Evolutionary conservation across 768 basidiomycete genomes (phyloP), one percentile per base, ranked within the genome.

Genomic region (Tylopilus vinaceipallidus): DNA sequence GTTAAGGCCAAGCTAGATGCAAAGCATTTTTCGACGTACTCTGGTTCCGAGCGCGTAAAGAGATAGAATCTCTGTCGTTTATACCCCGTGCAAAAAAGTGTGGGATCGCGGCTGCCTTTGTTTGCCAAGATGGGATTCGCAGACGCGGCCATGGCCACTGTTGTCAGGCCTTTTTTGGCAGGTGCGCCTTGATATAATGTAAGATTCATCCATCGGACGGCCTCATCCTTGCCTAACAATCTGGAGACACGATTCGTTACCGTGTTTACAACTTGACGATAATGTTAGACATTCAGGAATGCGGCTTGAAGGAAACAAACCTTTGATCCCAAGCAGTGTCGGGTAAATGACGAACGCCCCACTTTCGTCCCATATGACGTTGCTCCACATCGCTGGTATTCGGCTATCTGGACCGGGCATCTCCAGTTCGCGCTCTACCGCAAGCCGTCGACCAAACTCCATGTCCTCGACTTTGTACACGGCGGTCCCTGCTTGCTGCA

Each of bases 371-470:
- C 95, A 99, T n/a, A 93, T 79, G 1, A 84, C 90, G 63, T 91
- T 95, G 23, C 83, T 89, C 77, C 88, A 93, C 59, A 83, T 80
- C 20, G 84, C 89, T 45, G 83, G 86, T 49, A 80, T 73, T 45
- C 73, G 75, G 24, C 85, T 86, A 62, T 90, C 88, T 4, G 83
- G 82, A 12, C 84, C 86, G 32, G 86, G 83, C 47, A 87, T 71
- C 71, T 98, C 94, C 36, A 99, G 70, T 62, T 98, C 97, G 53
- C 90, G 77, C 68, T 99, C 97, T 26, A 86, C 75, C 4, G 95
- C 95, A 54, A 98, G 73, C n/a, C 95, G 79, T 49, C 95, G 77
- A n/a, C 95, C 94, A 62, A 99, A 98, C 67, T 99, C 97, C 97
- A 99, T 99, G 70, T 98, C 94, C 46, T 99, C 97, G 16, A 98